Evolutionary conservation across 2,329 filamentous ascomycete species (phyloP).

Genomic region (Huntiella abstrusa): DNA sequence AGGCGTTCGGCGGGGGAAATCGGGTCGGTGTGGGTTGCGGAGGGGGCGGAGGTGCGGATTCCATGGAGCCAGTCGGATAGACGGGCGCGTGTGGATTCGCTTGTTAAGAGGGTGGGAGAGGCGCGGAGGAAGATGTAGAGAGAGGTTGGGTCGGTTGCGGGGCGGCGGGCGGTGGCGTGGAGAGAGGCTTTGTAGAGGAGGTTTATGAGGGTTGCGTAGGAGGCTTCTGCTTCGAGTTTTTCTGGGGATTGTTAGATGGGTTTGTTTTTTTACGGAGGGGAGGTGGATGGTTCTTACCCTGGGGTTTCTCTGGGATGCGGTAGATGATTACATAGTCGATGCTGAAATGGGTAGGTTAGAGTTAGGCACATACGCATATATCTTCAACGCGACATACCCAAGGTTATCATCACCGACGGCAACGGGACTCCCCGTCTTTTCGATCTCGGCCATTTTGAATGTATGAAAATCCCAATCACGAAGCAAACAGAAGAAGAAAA

Average conservation of each 20-base stretch:
- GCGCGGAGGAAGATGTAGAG: constrained; percentile 70
- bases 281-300: constrained; percentile 29
- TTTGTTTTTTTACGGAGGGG: neutral
- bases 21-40: constrained; percentile 52
- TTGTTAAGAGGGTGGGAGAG: constrained; percentile 53
- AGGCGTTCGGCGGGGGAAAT: constrained; percentile 77
- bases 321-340: constrained; percentile 84
- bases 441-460: too few species aligned
- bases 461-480: too few species aligned
- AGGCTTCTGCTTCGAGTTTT: constrained; percentile 45
- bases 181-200: constrained; percentile 64
- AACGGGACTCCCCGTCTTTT: too few species aligned
- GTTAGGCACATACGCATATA: neutral
- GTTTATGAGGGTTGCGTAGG: constrained; percentile 61
- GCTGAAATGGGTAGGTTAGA: constrained; percentile 19
- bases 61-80: constrained; percentile 90
- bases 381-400: too few species aligned
- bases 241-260: constrained; percentile 3
- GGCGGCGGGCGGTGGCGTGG: constrained; percentile 60
- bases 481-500: too few species aligned
- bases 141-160: constrained; percentile 54
- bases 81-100: constrained; percentile 69
- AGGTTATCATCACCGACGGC: too few species aligned
- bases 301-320: constrained; percentile 37
- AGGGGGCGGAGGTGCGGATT: constrained; percentile 58